Conservation (phyloP, 148 eudicot species). For the Tetragonia tetragonoides region DNA sequence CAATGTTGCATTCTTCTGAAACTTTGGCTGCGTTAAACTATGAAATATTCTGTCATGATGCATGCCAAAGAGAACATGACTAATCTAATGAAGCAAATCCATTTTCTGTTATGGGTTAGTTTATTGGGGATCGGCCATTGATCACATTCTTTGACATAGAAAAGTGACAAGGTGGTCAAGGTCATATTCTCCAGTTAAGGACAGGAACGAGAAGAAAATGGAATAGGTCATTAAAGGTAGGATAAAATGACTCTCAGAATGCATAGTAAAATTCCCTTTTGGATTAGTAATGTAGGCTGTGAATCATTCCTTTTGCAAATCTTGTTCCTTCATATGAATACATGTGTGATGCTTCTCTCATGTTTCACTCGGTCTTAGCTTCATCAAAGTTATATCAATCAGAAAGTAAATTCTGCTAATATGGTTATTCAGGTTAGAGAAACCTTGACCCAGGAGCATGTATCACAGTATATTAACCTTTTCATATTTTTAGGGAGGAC, state of each 20-base stretch:
- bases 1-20: neutral
- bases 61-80: neutral
- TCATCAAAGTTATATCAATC: neutral
- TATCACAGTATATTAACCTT: neutral
- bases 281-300: too few relatives aligned
- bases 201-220: neutral
- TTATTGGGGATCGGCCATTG: neutral
- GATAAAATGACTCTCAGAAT: too few relatives aligned
- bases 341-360: neutral
- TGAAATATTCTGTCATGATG: neutral
- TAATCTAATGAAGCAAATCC: neutral
- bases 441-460: neutral
- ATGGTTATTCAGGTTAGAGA: neutral
- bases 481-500: constrained; percentile 50
- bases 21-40: neutral
- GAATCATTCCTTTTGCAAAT: too few relatives aligned
- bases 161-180: neutral
- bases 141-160: neutral
- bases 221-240: neutral
- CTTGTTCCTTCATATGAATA: neutral
- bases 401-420: neutral
- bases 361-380: neutral
- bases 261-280: too few relatives aligned
- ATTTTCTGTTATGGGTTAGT: neutral
- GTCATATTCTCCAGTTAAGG: neutral